phyloP scores from a whole-genome alignment of 2,329 filamentous ascomycete species.

The Pseudofabraea citricarpa region DNA sequence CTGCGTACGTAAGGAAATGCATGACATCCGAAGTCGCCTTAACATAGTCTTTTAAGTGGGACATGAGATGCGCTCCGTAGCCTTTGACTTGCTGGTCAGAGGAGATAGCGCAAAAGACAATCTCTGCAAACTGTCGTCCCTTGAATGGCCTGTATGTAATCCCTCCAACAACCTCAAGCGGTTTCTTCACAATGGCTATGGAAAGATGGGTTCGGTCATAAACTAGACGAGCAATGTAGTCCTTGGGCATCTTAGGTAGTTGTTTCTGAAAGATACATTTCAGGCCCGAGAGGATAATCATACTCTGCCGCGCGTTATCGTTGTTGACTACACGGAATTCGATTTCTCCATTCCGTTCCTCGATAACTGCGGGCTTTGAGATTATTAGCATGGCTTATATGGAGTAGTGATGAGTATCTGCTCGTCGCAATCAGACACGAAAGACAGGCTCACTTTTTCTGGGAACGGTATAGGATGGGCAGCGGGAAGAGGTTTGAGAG shows the following conservation, averaged over 20 bases:
- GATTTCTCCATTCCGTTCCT: conserved; percentile 91
- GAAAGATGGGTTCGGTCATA: conserved; percentile 96
- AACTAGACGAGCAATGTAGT: conserved; percentile 95
- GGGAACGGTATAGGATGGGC: conserved; percentile 76
- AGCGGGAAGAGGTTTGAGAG: conserved; percentile 39
- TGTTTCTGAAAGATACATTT: conserved; percentile 99
- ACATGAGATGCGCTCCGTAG: conserved; percentile 97
- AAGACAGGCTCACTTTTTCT: conserved; percentile 62
- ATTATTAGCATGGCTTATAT: conserved; percentile 26
- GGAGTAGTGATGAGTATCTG: too few relatives aligned
- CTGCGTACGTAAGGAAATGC: conserved; percentile 98
- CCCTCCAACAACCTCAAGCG: conserved; percentile 89
- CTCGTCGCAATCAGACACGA: too few relatives aligned
- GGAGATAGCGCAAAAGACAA: conserved; percentile 96
- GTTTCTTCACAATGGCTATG: conserved; percentile 96
- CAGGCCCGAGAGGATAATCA: conserved; percentile 89
- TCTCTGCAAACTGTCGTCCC: conserved; percentile 88
- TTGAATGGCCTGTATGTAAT: conserved; percentile 97
- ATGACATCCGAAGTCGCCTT: conserved; percentile 95
- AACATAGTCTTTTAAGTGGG: conserved; percentile 95
- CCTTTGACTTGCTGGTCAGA: conserved; percentile 98
- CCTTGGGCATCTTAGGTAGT: conserved; percentile 97
- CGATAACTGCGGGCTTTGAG: conserved; percentile 73
- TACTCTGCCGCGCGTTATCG: conserved; percentile 79
- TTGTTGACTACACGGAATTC: conserved; percentile 99